A percentile compares a stretch with the other conserved stretches of the same genome.
Conservation (phyloP, 2,329 filamentous ascomycete genomes). For the Stagonosporopsis chrysanthemi region DNA sequence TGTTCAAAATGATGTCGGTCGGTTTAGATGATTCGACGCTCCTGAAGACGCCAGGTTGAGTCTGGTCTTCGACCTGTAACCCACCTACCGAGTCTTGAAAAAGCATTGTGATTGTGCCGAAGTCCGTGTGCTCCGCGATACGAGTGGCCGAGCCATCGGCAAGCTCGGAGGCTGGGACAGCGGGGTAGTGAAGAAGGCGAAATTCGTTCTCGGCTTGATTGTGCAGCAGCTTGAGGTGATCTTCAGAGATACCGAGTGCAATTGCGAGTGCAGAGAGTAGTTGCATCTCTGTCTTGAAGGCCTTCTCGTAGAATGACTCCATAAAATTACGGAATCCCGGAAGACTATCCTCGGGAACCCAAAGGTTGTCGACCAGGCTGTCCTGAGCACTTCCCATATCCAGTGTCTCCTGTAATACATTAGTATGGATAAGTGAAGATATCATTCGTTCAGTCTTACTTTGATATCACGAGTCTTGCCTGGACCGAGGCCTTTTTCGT, state of each 20-base stretch:
- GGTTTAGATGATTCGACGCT: constrained; percentile 11
- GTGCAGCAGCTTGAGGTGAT: constrained; percentile 10
- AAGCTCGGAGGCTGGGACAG: constrained; percentile 9
- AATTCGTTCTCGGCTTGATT: constrained; percentile 21
- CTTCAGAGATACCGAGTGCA: constrained; percentile 9
- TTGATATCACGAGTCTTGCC: constrained; percentile 11
- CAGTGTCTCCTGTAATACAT: neutral
- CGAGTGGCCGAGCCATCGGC: constrained; percentile 11
- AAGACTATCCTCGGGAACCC: constrained; percentile 4
- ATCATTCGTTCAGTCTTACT: neutral
- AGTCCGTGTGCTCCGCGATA: constrained; percentile 29
- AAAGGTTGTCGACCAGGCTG: constrained; percentile 4
- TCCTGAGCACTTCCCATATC: constrained; percentile 5
- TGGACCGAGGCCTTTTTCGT: constrained; percentile 6
- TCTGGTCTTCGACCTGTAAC: constrained; percentile 43
- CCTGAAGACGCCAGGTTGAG: constrained; percentile 13
- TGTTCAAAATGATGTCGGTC: constrained; percentile 50
- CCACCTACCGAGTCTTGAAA: constrained; percentile 45
- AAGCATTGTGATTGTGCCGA: constrained; percentile 41
- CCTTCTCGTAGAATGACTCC: constrained; percentile 20
- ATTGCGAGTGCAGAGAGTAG: constrained; percentile 22
- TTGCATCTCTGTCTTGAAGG: constrained; percentile 10
- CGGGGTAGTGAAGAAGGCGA: constrained; percentile 28
- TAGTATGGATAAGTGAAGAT: neutral
- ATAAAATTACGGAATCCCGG: constrained; percentile 26